A percentile compares a stretch with the other conserved stretches of the same genome.
These are phyloP conservation scores for Camellia oleifera DNA, from an alignment of 179 eudicot genomes.

Conservation along the genomic window DNA sequence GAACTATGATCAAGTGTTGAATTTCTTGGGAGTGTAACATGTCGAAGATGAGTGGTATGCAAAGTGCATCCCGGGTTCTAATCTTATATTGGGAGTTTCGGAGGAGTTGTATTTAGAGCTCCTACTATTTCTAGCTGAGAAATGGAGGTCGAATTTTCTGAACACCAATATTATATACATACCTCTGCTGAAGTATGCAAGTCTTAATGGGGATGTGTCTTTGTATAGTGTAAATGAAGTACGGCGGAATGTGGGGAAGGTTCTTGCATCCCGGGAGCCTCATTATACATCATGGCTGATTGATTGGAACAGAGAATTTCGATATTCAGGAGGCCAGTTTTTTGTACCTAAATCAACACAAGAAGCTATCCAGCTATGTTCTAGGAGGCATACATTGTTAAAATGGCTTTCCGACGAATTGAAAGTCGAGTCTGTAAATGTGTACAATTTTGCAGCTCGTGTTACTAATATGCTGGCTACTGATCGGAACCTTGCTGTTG, in stretches of 20 bases:
- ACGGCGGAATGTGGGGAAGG: not conserved
- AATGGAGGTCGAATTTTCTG: conserved; percentile 42
- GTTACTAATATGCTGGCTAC: conserved; percentile 15
- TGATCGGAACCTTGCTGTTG: conserved; percentile 29
- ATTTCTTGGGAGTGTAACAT: conserved; percentile 42
- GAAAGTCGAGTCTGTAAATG: conserved; percentile 28
- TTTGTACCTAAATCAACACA: conserved; percentile 46
- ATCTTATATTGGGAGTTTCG: conserved; percentile 46
- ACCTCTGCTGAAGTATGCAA: conserved; percentile 56
- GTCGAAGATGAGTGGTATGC: conserved; percentile 61
- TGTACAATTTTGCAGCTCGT: conserved; percentile 26
- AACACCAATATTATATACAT: conserved; percentile 31
- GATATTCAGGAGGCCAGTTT: conserved; percentile 16
- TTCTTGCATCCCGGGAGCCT: conserved; percentile 27
- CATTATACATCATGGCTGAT: conserved; percentile 51
- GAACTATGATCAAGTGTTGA: conserved; percentile 38
- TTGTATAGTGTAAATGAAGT: conserved; percentile 34
- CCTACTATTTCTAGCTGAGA: conserved; percentile 44
- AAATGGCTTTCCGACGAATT: conserved; percentile 40
- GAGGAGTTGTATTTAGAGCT: conserved; percentile 50
- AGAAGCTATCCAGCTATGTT: conserved; percentile 20
- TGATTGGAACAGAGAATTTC: conserved; percentile 54
- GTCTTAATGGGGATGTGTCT: conserved; percentile 26
- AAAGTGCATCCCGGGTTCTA: conserved; percentile 57
- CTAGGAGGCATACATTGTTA: conserved; percentile 24